Evolutionary conservation across 2,329 filamentous ascomycete genomes (phyloP).

Genomic region (Botrytis hyacinthi): DNA sequence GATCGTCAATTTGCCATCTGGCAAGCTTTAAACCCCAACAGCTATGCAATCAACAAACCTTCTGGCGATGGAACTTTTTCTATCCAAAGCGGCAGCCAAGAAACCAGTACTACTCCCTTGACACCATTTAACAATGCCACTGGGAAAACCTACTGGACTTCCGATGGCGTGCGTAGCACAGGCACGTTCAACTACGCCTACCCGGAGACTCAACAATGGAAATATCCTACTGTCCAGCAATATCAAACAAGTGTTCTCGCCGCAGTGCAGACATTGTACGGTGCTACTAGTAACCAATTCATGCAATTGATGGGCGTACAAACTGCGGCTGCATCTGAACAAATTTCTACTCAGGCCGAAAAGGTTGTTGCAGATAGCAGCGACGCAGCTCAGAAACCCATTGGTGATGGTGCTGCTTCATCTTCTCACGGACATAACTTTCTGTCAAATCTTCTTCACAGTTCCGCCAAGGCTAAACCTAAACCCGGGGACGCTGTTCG

Average conservation of each 20-base stretch:
- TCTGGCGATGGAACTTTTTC: slow-evolving; percentile 61
- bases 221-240: slow-evolving; percentile 21
- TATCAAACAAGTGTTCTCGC: slow-evolving; percentile 28
- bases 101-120: slow-evolving; percentile 56
- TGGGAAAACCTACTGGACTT: slow-evolving; percentile 29
- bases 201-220: slow-evolving; percentile 52
- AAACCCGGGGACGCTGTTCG: neutral
- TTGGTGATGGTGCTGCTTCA: neutral
- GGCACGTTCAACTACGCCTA: slow-evolving; percentile 72
- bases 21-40: slow-evolving; percentile 69
- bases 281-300: slow-evolving; percentile 26
- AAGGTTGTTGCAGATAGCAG: neutral
- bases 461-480: neutral
- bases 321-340: neutral
- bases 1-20: slow-evolving; percentile 75
- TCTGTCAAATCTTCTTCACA: neutral
- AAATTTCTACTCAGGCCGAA: neutral
- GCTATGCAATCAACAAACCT: slow-evolving; percentile 59
- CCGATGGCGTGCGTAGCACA: slow-evolving; percentile 24
- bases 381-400: slow-evolving; percentile 4
- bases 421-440: neutral
- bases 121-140: slow-evolving; percentile 62
- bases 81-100: slow-evolving; percentile 51
- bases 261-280: slow-evolving; percentile 28
- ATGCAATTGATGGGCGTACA: slow-evolving; percentile 7